These are phyloP conservation scores for Linum lewisii DNA, from an alignment of 345 rosid genomes.

Conservation along the genomic window DNA sequence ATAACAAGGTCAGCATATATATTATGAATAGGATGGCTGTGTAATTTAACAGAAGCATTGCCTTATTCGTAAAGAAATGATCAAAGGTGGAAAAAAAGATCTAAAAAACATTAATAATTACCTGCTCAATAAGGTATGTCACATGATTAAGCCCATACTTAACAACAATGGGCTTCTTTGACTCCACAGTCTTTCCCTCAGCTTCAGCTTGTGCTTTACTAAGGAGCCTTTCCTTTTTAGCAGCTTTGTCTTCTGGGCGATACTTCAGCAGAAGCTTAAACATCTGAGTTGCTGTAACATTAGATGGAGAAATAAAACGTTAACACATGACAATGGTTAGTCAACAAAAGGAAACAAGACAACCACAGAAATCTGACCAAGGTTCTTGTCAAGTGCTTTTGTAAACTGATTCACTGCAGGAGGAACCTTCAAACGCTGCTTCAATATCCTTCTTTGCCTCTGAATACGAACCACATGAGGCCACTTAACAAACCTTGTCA, in stretches of 20 bases:
- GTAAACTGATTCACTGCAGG: constrained; percentile 88
- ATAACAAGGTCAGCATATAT: not conserved
- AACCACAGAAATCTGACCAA: constrained; percentile 30
- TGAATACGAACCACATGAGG: constrained; percentile 63
- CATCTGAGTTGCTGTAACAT: constrained; percentile 39
- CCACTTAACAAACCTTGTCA: constrained; percentile 62
- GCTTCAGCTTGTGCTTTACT: constrained; percentile 54
- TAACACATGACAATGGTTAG: not conserved
- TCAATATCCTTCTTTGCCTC: constrained; percentile 77
- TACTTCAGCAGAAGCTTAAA: constrained; percentile 66
- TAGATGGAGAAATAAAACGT: not conserved
- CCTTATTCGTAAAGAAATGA: not conserved
- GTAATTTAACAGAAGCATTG: not conserved
- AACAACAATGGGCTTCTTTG: constrained; percentile 61
- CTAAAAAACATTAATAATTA: no score
- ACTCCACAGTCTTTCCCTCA: constrained; percentile 63
- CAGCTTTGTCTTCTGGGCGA: constrained; percentile 59
- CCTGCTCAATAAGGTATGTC: constrained; percentile 71
- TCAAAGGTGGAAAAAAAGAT: not conserved
- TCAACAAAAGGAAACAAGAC: not conserved
- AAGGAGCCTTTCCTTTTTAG: constrained; percentile 49
- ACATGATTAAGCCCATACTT: constrained; percentile 73
- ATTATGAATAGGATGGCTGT: not conserved
- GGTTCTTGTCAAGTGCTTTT: constrained; percentile 82
- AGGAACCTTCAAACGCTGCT: no score